A percentile compares a stretch with the other conserved stretches of the same genome.
phyloP scores from a whole-genome alignment of 108 stramenopile species.

The Fistulifera pelliculosa region DNA sequence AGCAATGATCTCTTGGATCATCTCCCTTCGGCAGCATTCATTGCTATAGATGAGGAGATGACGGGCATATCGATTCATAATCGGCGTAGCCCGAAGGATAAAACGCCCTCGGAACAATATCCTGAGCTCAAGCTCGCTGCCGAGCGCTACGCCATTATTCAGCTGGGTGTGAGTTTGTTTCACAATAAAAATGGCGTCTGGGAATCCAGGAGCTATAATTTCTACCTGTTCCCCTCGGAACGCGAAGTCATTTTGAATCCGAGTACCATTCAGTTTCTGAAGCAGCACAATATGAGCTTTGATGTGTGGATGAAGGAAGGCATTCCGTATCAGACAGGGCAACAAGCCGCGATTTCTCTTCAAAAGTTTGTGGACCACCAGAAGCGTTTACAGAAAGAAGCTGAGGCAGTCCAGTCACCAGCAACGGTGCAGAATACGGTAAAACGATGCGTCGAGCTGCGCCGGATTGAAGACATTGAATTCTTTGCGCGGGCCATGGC shows the following conservation, averaged over 20 bases:
- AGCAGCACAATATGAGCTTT: slow-evolving; percentile 62
- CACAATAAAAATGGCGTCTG: slow-evolving; percentile 25
- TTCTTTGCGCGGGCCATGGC: slow-evolving; percentile 65
- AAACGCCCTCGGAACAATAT: slow-evolving; percentile 49
- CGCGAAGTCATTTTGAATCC: slow-evolving; percentile 61
- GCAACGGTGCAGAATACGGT: slow-evolving; percentile 2
- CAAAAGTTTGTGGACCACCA: slow-evolving; percentile 31
- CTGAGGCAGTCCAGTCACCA: background rate
- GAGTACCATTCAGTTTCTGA: slow-evolving; percentile 48
- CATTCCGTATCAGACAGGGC: slow-evolving; percentile 38
- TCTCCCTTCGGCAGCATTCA: slow-evolving; percentile 56
- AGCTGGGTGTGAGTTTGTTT: slow-evolving; percentile 69
- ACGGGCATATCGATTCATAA: slow-evolving; percentile 49
- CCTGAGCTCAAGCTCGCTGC: slow-evolving; percentile 37
- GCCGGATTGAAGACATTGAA: slow-evolving; percentile 34
- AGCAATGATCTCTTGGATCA: slow-evolving; percentile 57
- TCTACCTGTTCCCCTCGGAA: slow-evolving; percentile 58
- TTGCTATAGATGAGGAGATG: slow-evolving; percentile 81
- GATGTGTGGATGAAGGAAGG: slow-evolving; percentile 53
- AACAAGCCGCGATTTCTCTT: slow-evolving; percentile 23
- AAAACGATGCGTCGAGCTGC: slow-evolving; percentile 20
- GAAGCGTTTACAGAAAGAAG: slow-evolving; percentile 8
- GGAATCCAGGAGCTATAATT: slow-evolving; percentile 48
- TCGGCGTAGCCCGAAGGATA: slow-evolving; percentile 38
- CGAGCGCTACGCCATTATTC: slow-evolving; percentile 65